Base-by-base conservation (phyloP, 495 filamentous ascomycete species). In the Wilcoxina mikolae region DNA sequence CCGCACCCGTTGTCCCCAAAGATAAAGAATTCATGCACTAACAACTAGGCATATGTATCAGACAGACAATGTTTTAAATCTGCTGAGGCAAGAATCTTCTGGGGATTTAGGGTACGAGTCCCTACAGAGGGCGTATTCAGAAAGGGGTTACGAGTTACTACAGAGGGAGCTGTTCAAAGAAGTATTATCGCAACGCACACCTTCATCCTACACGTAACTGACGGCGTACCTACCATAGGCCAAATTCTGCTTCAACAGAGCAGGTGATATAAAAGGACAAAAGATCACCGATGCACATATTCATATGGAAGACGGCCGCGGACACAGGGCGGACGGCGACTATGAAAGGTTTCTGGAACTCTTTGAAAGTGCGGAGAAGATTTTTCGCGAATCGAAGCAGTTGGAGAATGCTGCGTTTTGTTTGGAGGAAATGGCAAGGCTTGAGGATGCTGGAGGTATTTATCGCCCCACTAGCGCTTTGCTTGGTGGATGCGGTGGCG, bases 391-490 rank as follows among this genome's bases (percentile, higher is more conserved):
- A 15, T 43, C 54, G 11, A 7, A 15, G 11, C 29, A 42, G 10
- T 24, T 27, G 17, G 25, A 45, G 25, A 57, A 57, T 18, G 58
- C 51, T 7, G 58, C 60, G 2, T 35, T 56, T 3, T 60, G 58
- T 42, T 56, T 57, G 10, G 58, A 57, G 29, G 45, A 60, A 0
- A 43, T 60, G 25, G 51, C 44, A 0, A 22, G 24, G n/a, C 51
- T 60, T 7, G 38, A 49, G 33, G 35, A 51, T 18, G 58, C 58
- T 20, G 58, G 39, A 39, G 59, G 58, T 60, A 51, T 41, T 39
- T n/a, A n/a, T n/a, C n/a, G 49, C n/a, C 28, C 23, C 15, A 31
- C 27, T 3, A 9, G 17, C 5, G 15, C 26, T 7, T 9, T 11
- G 25, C 7, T 10, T 11, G 18, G 9, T n/a, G 47, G 1, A n/a